phyloP scores from a whole-genome alignment of 371 early-diverging fungal genomes.

The Conidiobolus incongruus region DNA sequence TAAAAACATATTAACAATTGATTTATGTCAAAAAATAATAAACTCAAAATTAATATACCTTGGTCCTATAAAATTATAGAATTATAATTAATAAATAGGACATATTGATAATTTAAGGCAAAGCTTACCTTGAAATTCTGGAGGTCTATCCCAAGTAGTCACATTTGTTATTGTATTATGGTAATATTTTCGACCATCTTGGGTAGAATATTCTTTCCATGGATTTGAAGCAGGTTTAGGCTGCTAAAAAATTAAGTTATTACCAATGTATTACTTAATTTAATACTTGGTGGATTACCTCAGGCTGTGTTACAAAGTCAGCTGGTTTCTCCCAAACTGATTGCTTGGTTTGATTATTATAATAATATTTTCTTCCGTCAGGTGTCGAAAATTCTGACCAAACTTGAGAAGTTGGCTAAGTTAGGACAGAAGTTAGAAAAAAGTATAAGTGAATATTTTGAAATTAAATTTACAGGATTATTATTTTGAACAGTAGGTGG shows the following conservation, averaged over 20 bases:
- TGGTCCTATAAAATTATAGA: constrained; percentile 1
- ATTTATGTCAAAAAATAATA: background rate
- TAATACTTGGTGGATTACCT: constrained; percentile 15
- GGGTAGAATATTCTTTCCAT: constrained; percentile 76
- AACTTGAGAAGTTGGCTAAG: no score
- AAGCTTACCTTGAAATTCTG: constrained; percentile 33
- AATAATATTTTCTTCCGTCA: constrained; percentile 72
- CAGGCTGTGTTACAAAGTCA: constrained; percentile 62
- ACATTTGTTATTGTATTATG: constrained; percentile 58
- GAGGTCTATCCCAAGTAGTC: constrained; percentile 72
- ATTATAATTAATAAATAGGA: background rate
- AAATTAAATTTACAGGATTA: no score
- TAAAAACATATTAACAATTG: background rate
- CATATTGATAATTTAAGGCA: background rate
- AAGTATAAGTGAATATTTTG: no score
- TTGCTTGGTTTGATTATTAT: constrained; percentile 48
- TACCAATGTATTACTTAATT: background rate
- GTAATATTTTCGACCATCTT: constrained; percentile 74
- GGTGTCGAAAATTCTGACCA: constrained; percentile 63
- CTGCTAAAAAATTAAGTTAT: background rate
- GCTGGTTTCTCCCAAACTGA: constrained; percentile 91
- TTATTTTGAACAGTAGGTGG: no score
- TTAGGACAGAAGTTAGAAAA: no score
- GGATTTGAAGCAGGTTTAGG: constrained; percentile 4
- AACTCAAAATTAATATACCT: background rate